Evolutionary conservation across 1,139 yeast species (phyloP).

Genomic region (Candida gigantensis): DNA sequence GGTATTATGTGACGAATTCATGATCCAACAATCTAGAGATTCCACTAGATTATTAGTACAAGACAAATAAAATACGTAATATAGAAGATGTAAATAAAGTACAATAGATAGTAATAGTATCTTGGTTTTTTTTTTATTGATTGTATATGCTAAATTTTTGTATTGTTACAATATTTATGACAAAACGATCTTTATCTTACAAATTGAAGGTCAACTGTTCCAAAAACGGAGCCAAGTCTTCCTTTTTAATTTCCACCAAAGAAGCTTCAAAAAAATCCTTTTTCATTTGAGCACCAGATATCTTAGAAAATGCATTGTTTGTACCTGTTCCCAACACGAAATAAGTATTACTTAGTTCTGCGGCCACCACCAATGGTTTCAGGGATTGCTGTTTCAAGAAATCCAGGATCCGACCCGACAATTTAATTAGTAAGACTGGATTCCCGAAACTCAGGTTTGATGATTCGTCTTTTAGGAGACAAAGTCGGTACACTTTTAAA

Average conservation of each 20-base stretch:
- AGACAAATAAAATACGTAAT: conserved; percentile 5
- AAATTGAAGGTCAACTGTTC: conserved; percentile 60
- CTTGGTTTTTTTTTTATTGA: neutral
- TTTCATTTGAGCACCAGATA: conserved; percentile 84
- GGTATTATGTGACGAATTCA: conserved; percentile 80
- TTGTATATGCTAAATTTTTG: too few species aligned
- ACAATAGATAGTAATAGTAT: too few species aligned
- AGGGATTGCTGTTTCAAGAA: conserved; percentile 78
- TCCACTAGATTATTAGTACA: conserved; percentile 24
- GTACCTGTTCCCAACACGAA: conserved; percentile 81
- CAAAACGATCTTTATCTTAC: neutral
- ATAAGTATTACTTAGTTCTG: conserved; percentile 74
- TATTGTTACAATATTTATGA: too few species aligned
- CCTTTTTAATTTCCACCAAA: conserved; percentile 84
- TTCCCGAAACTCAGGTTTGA: conserved; percentile 76
- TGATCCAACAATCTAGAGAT: conserved; percentile 87
- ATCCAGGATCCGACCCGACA: conserved; percentile 91
- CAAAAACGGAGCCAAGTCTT: conserved; percentile 83
- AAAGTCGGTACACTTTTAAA: conserved; percentile 76
- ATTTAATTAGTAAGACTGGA: conserved; percentile 78
- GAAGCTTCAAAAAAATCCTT: conserved; percentile 95
- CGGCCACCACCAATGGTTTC: conserved; percentile 85
- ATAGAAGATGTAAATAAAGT: too few species aligned
- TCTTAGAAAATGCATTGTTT: conserved; percentile 71
- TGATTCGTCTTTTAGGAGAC: conserved; percentile 80